phyloP scores from a whole-genome alignment of 2,329 filamentous ascomycete genomes.

The Stemphylium beticola region DNA sequence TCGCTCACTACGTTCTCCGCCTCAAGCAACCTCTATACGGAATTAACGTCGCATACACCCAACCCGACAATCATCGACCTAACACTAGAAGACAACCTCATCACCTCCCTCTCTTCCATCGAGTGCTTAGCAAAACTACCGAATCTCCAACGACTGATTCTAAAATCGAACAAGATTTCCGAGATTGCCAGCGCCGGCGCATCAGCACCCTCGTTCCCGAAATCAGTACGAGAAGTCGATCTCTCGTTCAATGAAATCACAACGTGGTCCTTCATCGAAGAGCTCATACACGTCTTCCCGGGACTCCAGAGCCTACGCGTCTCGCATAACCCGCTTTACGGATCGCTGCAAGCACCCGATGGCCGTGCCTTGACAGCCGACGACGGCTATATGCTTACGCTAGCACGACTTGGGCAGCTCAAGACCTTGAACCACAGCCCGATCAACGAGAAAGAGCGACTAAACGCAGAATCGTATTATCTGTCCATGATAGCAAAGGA shows the following conservation, averaged over 20 bases:
- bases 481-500: conserved; percentile 82
- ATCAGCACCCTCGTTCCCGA: conserved; percentile 32
- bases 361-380: conserved; percentile 63
- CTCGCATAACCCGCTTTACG: conserved; percentile 84
- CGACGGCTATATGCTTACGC: conserved; percentile 86
- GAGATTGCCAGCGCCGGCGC: conserved; percentile 36
- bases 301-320: conserved; percentile 77
- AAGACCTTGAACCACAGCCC: conserved; percentile 72
- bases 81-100: conserved; percentile 74
- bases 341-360: conserved; percentile 55
- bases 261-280: conserved; percentile 76
- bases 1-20: conserved; percentile 60
- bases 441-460: conserved; percentile 75
- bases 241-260: conserved; percentile 54
- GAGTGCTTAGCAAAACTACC: conserved; percentile 65
- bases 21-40: conserved; percentile 48
- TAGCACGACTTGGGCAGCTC: conserved; percentile 74
- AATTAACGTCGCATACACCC: conserved; percentile 48
- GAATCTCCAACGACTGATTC: conserved; percentile 57
- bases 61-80: conserved; percentile 65
- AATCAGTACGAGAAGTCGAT: conserved; percentile 50
- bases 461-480: conserved; percentile 93
- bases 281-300: conserved; percentile 71
- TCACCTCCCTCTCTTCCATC: conserved; percentile 66
- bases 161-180: conserved; percentile 79